Evolutionary conservation across 371 early-diverging fungal genomes (phyloP), one percentile per base, ranked within the genome.

Genomic region (Cokeromyces recurvatus): DNA sequence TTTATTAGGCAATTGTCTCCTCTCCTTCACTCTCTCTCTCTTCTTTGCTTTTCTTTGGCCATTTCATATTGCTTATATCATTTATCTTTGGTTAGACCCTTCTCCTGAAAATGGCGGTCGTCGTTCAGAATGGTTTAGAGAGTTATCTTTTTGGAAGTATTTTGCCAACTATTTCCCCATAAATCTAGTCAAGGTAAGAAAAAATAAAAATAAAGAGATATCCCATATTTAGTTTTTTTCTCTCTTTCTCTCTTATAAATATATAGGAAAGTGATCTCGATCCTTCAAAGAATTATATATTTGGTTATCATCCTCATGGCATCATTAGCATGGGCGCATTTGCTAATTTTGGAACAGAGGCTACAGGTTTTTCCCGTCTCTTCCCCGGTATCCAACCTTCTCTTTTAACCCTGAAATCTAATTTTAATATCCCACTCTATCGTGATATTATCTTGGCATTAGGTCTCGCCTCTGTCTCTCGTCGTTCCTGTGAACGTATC

Each of bases 241-340:
- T 35, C 19, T 14, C 16, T 31, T 32, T 39, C 19, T 32, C 7
- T 22, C 23, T 38, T 27, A 27, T 27, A 27, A 27, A 36, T 10
- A 49, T 12, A 15, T 53, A 84, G 74, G 84, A 84, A 64, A 67
- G 51, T 2, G 87, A 89, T n/a, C 58, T 92, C 43, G 88, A 89
- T 46, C 82, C 87, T 5, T 52, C 56, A 16, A 77, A 78, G 49
- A 87, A 81, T 51, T 89, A 89, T 37, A 62, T 89, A 12, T 85
- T 89, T 59, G 86, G 85, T 2, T 85, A 85, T 45, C 86, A 86
- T 46, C 89, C 89, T 10, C 89, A 89, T 37, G 89, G 92, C 9
- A 85, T 94, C 29, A 79, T 93, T 38, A 76, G 82, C 11, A 66
- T 89, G 43, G 91, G 91, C 4, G 89, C 90, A 0, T 79, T 84